Evolutionary conservation across 2,329 filamentous ascomycete species (phyloP).

Genomic region (Exophiala dermatitidis): DNA sequence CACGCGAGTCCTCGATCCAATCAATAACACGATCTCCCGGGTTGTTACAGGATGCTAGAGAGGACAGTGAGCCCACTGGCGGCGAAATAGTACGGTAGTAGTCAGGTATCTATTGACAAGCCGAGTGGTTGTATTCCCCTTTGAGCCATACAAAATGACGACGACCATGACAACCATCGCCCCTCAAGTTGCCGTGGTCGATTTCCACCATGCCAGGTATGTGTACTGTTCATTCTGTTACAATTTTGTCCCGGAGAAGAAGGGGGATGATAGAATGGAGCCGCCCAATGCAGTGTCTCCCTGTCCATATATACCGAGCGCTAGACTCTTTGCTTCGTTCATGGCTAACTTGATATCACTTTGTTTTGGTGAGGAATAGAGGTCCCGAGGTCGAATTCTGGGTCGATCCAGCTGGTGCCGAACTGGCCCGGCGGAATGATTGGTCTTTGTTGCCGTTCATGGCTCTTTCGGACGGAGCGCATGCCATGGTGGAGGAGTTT

Average conservation of each 20-base stretch:
- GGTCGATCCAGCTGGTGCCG: constrained; percentile 71
- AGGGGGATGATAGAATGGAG: neutral
- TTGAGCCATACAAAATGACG: no score
- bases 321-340: neutral
- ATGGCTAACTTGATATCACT: neutral
- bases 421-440: constrained; percentile 76
- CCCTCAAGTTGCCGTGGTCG: constrained; percentile 71
- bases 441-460: constrained; percentile 93
- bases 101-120: no score
- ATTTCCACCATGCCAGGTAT: constrained; percentile 68
- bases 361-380: constrained; percentile 33
- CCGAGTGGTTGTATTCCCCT: no score
- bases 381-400: constrained; percentile 92
- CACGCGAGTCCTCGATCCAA: no score
- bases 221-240: constrained; percentile 16
- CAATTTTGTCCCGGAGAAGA: neutral
- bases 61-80: no score
- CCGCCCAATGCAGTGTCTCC: neutral
- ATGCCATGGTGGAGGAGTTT: constrained; percentile 93
- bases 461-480: constrained; percentile 90
- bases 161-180: constrained; percentile 20
- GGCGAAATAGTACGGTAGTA: no score
- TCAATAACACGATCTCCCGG: no score
- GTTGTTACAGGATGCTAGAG: no score
- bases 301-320: neutral